Conservation (phyloP, 768 basidiomycete genomes). For the Mycena maculata region DNA sequence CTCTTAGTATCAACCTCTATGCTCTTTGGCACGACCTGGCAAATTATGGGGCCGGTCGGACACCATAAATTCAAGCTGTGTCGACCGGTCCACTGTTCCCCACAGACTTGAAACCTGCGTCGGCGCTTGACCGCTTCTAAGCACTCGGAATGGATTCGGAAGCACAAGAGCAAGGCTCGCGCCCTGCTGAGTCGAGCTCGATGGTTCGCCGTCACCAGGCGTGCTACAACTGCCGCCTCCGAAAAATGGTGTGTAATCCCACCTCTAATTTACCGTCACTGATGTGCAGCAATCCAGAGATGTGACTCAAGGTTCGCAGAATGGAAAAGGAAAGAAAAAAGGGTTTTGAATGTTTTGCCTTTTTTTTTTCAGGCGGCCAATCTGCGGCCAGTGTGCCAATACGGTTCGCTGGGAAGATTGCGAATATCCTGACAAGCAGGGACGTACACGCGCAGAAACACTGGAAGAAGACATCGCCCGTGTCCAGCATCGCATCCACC, state of each 20-base stretch:
- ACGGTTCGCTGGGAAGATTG: conserved; percentile 65
- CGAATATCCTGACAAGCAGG: conserved; percentile 63
- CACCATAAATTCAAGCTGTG: too few species aligned
- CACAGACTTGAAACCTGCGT: too few species aligned
- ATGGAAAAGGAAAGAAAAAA: too few species aligned
- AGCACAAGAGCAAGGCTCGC: too few species aligned
- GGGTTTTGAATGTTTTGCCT: too few species aligned
- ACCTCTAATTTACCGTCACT: background rate
- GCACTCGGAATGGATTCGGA: too few species aligned
- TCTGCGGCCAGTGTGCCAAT: conserved; percentile 63
- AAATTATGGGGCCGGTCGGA: too few species aligned
- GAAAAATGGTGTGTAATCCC: background rate
- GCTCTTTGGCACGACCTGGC: too few species aligned
- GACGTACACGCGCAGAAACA: conserved; percentile 59
- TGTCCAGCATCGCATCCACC: conserved; percentile 59
- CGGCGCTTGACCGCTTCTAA: too few species aligned
- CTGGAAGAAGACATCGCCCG: conserved; percentile 64
- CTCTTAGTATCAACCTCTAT: too few species aligned
- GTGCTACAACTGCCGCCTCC: background rate
- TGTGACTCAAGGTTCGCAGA: background rate
- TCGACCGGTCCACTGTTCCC: too few species aligned
- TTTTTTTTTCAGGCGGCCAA: conserved; percentile 41
- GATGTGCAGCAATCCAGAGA: background rate
- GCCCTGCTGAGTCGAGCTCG: background rate
- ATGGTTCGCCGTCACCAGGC: background rate